These are phyloP conservation scores for Colletotrichum sp. DNA, from an alignment of 2,329 filamentous ascomycete genomes.

Conservation along the genomic window DNA sequence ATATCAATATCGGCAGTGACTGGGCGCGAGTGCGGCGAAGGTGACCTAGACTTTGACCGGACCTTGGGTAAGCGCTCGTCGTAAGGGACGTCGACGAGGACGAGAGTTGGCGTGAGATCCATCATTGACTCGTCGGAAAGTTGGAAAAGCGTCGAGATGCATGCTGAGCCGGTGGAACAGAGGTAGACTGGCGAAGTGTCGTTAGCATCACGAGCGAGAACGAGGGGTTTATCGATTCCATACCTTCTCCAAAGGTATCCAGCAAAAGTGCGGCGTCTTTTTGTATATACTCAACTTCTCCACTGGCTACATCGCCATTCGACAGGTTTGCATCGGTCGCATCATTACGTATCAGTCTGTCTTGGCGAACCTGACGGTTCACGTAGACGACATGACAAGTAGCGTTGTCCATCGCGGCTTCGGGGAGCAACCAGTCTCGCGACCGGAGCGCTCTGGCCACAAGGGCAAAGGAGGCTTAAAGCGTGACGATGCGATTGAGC, in stretches of 20 bases:
- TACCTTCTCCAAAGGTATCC: conserved; percentile 62
- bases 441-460: conserved; percentile 65
- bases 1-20: conserved; percentile 41
- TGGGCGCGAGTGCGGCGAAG: conserved; percentile 48
- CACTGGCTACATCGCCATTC: conserved; percentile 28
- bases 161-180: conserved; percentile 58
- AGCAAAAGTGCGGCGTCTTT: conserved; percentile 54
- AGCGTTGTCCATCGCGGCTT: conserved; percentile 62
- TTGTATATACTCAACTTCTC: conserved; percentile 45
- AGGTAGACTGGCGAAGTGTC: conserved; percentile 50
- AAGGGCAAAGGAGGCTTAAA: conserved; percentile 24
- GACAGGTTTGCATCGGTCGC: conserved; percentile 24
- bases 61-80: conserved; percentile 49
- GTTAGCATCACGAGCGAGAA: not conserved
- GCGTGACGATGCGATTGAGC: not conserved
- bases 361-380: conserved; percentile 55
- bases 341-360: conserved; percentile 45
- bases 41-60: conserved; percentile 40
- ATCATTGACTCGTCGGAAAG: conserved; percentile 57
- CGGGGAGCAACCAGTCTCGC: conserved; percentile 63
- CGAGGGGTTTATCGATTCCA: conserved; percentile 23
- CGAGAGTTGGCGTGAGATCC: conserved; percentile 60
- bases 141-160: conserved; percentile 57
- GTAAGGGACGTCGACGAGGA: conserved; percentile 61
- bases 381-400: conserved; percentile 66